phyloP scores from a whole-genome alignment of 805 yeast genomes.

The Metschnikowia amazonensis region DNA sequence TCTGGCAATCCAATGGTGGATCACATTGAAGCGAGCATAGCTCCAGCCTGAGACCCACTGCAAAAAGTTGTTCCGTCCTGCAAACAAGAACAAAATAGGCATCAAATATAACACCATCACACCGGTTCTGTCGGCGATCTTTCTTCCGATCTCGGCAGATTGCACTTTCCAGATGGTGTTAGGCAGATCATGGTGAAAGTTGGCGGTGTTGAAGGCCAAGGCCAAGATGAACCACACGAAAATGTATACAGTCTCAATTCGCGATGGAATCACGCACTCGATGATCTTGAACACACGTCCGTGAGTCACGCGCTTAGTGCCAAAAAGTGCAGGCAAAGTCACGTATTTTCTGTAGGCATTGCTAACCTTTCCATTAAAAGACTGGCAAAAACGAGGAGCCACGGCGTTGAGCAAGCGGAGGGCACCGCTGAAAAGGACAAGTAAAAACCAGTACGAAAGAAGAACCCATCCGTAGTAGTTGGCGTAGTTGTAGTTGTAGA shows the following conservation, averaged over 20 bases:
- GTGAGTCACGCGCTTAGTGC: conserved; percentile 12
- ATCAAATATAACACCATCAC: conserved; percentile 45
- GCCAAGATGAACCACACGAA: conserved; percentile 18
- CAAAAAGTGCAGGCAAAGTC: conserved; percentile 27
- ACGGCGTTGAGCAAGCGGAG: conserved; percentile 37
- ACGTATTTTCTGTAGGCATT: conserved; percentile 25
- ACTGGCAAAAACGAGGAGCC: conserved; percentile 34
- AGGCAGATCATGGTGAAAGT: conserved; percentile 10
- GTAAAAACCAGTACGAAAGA: conserved; percentile 46
- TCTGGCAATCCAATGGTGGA: conserved; percentile 67
- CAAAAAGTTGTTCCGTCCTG: conserved; percentile 70
- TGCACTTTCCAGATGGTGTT: conserved; percentile 9
- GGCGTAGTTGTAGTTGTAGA: conserved; percentile 41
- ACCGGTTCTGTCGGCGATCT: conserved; percentile 54
- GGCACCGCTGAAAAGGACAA: conserved; percentile 41
- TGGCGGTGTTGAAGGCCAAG: conserved; percentile 14
- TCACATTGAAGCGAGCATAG: conserved; percentile 54
- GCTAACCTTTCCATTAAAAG: conserved; percentile 28
- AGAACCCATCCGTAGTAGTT: conserved; percentile 35
- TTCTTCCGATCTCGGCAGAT: conserved; percentile 11
- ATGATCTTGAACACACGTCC: conserved; percentile 13
- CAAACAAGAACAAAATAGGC: conserved; percentile 57
- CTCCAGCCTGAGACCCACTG: conserved; percentile 59
- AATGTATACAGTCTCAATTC: conserved; percentile 23
- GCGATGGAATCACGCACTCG: conserved; percentile 29